A percentile compares a stretch with the other conserved stretches of the same genome.
phyloP scores from a whole-genome alignment of 2,329 filamentous ascomycete species.

The Raffaelea ambrosiae region DNA sequence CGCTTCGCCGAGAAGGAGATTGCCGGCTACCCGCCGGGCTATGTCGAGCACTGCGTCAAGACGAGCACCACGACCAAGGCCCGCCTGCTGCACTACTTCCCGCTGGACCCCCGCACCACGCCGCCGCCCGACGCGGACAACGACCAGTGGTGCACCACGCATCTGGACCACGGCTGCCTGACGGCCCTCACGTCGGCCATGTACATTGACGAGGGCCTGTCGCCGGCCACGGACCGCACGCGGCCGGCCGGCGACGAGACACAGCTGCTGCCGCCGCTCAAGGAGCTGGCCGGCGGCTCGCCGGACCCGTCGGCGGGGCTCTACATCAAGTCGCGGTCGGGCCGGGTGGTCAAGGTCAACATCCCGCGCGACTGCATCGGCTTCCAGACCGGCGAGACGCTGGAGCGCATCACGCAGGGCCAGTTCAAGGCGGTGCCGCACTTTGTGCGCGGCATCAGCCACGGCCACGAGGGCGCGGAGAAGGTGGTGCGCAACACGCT shows the following conservation, averaged over 20 bases:
- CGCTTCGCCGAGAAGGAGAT: constrained; percentile 75
- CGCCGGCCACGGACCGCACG: constrained; percentile 15
- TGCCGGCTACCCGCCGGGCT: constrained; percentile 64
- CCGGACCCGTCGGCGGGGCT: constrained; percentile 80
- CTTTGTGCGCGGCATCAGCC: constrained; percentile 72
- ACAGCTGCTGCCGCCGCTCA: constrained; percentile 41
- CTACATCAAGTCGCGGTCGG: constrained; percentile 86
- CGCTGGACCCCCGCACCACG: constrained; percentile 26
- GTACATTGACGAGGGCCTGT: constrained; percentile 72
- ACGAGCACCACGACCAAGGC: constrained; percentile 86
- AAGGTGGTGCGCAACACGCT: constrained; percentile 75
- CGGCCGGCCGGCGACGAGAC: constrained; percentile 16
- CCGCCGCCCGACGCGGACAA: constrained; percentile 47
- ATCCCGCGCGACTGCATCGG: constrained; percentile 88
- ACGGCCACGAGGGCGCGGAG: background rate
- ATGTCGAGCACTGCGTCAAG: constrained; percentile 78
- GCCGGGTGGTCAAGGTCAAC: constrained; percentile 75
- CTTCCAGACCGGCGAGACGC: constrained; percentile 89
- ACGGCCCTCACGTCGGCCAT: constrained; percentile 92
- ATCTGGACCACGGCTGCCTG: constrained; percentile 86
- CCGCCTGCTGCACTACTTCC: constrained; percentile 87
- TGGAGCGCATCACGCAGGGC: constrained; percentile 85
- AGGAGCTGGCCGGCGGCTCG: constrained; percentile 60
- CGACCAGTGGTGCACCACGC: constrained; percentile 81
- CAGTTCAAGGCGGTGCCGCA: constrained; percentile 92